Evolutionary conservation across 768 basidiomycete species (phyloP).

Genomic region (Mrakia gelida): DNA sequence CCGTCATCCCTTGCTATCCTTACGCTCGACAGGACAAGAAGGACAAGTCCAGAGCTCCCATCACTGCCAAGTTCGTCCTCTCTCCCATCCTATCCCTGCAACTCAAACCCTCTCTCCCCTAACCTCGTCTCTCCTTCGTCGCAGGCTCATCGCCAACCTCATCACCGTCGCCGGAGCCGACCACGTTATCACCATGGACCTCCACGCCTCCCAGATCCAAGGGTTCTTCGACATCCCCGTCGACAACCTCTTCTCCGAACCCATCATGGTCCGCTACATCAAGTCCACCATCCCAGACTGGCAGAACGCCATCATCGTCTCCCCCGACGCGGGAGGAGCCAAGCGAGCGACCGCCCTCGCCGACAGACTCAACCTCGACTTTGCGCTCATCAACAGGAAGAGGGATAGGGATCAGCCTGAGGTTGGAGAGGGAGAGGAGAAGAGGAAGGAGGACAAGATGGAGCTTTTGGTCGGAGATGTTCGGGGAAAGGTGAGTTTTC

Average conservation of each 20-base stretch:
- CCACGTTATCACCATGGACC: constrained; percentile 99
- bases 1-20: constrained; percentile 95
- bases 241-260: constrained; percentile 98
- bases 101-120: neutral
- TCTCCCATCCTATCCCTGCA: neutral
- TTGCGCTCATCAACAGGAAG: constrained; percentile 99
- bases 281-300: constrained; percentile 78
- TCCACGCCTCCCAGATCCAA: constrained; percentile 98
- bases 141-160: constrained; percentile 87
- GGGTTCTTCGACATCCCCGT: constrained; percentile 99
- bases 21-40: constrained; percentile 99
- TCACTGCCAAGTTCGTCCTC: constrained; percentile 68
- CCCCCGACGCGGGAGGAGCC: constrained; percentile 96
- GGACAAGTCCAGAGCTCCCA: constrained; percentile 96
- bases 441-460: constrained; percentile 43
- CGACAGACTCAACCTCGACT: constrained; percentile 91
- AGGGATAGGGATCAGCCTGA: constrained; percentile 31
- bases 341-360: constrained; percentile 97
- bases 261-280: constrained; percentile 90
- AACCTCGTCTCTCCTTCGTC: neutral
- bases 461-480: constrained; percentile 80
- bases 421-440: constrained; percentile 32
- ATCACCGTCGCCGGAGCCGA: constrained; percentile 78
- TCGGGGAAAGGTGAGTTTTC: constrained; percentile 51
- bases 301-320: constrained; percentile 85